These are phyloP conservation scores for Gnaphalium uliginosum DNA, from an alignment of 129 eudicot genomes.

Conservation along the genomic window DNA sequence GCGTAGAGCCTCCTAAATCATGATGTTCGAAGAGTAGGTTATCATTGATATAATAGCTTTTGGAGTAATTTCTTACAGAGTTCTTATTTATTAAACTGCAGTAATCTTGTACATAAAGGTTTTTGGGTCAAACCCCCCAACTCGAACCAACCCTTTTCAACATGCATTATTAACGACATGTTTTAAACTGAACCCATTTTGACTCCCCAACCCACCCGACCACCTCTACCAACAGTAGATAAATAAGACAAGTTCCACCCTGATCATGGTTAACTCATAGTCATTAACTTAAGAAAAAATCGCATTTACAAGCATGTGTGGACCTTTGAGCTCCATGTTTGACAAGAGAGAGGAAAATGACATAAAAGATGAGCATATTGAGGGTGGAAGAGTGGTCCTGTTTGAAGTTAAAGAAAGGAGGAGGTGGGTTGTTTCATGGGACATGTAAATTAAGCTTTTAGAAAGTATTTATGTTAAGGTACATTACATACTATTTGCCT, in stretches of 20 bases:
- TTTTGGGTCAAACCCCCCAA: not conserved
- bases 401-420: slow-evolving; percentile 40
- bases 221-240: not conserved
- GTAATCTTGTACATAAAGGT: not conserved
- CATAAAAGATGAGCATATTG: slow-evolving; percentile 28
- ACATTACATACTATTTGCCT: slow-evolving; percentile 74
- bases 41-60: too few species aligned
- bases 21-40: too few species aligned
- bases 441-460: slow-evolving; percentile 80
- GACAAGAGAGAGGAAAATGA: slow-evolving; percentile 12
- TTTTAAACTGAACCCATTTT: not conserved
- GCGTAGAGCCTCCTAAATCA: not conserved
- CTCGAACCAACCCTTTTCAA: too few species aligned
- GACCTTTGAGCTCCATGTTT: slow-evolving; percentile 3
- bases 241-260: not conserved
- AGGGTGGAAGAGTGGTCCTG: slow-evolving; percentile 46
- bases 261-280: not conserved
- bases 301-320: not conserved
- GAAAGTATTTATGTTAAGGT: slow-evolving; percentile 55
- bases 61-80: too few species aligned
- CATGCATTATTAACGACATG: too few species aligned
- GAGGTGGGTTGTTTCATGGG: slow-evolving; percentile 38
- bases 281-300: not conserved
- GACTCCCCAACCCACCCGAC: not conserved
- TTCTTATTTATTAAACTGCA: too few species aligned